Base-by-base conservation (phyloP, 2,329 filamentous ascomycete species). In the Cordyceps cateniannulata region DNA sequence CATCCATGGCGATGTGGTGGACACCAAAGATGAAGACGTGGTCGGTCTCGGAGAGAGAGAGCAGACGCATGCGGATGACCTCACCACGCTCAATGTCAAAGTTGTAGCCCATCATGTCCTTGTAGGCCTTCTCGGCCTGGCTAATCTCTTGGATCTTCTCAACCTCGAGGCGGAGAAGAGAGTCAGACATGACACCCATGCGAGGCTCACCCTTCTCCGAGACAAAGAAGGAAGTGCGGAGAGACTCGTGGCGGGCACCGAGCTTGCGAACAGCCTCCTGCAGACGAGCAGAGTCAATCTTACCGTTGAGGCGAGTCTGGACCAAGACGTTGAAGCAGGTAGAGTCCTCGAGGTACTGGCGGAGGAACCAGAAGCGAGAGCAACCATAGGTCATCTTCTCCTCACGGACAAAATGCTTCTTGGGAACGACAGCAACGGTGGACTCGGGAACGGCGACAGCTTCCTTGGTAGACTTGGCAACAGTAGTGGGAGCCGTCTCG, bases 1-100 rank as follows among this genome's bases (percentile, higher is more conserved):
- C 79, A 62, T 84, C 81, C 72, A 83, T 75, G 47, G 73, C 70
- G 42, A 84, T 81, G 65, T 83, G 80, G 62, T 83, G 80, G 47
- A 73, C 74, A 5, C 69, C 71, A 14, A 83, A 60, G 0, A 84
- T 51, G 1, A 83, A 62, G 63, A 70, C 75, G 63, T 81, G 75
- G 8, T 63, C 58, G 0, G 66, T 68, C 1, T 67, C 62, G 0
- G 69, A 71, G 12, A 70, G 66, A 0, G 73, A 67, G 4, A 81
- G 66, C 1, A 80, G 66, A 3, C 66, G 57, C 3, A 77, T 64
- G 6, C 69, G 66, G 6, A 77, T 57, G 2, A 66, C 56, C 5
- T 76, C 66, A 10, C 76, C 75, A 8, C 64, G 65, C 16, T 68
- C 69, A 10, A 82, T 61, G 55, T 79, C 72, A 35, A 71, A 80